phyloP scores from a whole-genome alignment of 805 yeast species.

The Kodamaea neixiangensis region DNA sequence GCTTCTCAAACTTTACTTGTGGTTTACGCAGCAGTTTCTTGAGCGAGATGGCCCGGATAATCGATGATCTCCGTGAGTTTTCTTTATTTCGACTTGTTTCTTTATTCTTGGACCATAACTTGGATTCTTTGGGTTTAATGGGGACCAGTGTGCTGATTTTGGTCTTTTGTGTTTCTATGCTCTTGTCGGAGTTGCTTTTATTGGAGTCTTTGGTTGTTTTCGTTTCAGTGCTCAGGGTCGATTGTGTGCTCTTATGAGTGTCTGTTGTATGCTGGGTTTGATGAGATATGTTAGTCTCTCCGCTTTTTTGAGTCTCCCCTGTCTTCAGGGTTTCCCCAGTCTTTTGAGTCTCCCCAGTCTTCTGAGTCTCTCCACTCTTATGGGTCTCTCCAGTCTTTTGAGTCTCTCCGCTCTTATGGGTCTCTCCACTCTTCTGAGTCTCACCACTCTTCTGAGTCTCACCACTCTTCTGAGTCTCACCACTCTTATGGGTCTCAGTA shows the following conservation, averaged over 20 bases:
- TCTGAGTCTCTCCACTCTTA: not conserved
- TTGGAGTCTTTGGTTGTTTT: not conserved
- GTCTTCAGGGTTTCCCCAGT: not conserved
- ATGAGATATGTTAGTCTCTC: not conserved
- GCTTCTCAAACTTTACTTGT: not conserved
- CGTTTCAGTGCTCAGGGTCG: not conserved
- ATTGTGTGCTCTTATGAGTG: not conserved
- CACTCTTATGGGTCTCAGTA: not conserved
- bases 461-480: not conserved
- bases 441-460: too few relatives aligned
- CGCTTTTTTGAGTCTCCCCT: not conserved
- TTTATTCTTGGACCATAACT: not conserved
- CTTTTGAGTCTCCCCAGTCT: not conserved
- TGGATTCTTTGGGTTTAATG: not conserved
- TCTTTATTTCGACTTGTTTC: not conserved
- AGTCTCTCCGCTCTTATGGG: not conserved
- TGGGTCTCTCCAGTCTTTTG: not conserved
- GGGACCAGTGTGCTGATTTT: too few relatives aligned
- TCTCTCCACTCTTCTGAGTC: not conserved
- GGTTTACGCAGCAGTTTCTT: constrained; percentile 4
- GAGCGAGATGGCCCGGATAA: constrained; percentile 4
- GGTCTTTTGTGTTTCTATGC: not conserved
- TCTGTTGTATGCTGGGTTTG: too few relatives aligned
- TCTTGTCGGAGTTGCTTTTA: not conserved
- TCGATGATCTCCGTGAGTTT: not conserved